phyloP scores from a whole-genome alignment of 23 red algal genomes.

The Gracilaria domingensis region DNA sequence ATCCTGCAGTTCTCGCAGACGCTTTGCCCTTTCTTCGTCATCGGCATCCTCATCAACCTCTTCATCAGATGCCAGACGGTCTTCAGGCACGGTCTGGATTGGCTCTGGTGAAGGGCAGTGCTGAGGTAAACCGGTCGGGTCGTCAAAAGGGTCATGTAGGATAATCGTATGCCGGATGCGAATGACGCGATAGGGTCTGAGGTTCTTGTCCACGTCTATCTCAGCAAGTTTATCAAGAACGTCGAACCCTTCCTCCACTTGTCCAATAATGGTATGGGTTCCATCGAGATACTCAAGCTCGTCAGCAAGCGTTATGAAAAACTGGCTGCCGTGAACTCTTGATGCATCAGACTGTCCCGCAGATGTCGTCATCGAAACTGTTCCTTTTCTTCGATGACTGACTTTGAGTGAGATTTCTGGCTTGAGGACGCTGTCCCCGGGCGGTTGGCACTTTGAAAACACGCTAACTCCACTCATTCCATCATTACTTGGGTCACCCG shows the following conservation, averaged over 20 bases:
- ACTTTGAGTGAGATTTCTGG: conserved; percentile 53
- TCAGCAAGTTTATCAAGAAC: conserved; percentile 68
- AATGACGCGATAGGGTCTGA: conserved; percentile 68
- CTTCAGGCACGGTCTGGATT: conserved; percentile 46
- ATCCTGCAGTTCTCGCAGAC: conserved; percentile 20
- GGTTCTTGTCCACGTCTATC: conserved; percentile 49
- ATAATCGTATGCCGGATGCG: conserved; percentile 83
- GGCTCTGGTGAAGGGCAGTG: conserved; percentile 47
- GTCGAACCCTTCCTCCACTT: conserved; percentile 70
- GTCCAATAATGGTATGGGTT: conserved; percentile 76
- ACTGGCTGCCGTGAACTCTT: conserved; percentile 69
- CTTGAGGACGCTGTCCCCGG: conserved; percentile 28
- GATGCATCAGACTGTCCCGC: neutral
- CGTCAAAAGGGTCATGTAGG: conserved; percentile 80
- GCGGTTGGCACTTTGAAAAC: conserved; percentile 55
- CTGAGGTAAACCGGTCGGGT: conserved; percentile 52
- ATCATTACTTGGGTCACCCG: conserved; percentile 79
- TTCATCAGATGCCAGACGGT: conserved; percentile 54
- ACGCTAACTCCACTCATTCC: conserved; percentile 72
- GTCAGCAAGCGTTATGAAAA: conserved; percentile 85
- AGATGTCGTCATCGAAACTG: conserved; percentile 47
- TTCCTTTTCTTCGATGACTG: conserved; percentile 51
- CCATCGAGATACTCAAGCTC: conserved; percentile 78
- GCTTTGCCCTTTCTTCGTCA: conserved; percentile 37
- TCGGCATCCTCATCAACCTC: conserved; percentile 40